Evolutionary conservation across 2,329 filamentous ascomycete genomes (phyloP).

Genomic region (Trichophyton verrucosum): DNA sequence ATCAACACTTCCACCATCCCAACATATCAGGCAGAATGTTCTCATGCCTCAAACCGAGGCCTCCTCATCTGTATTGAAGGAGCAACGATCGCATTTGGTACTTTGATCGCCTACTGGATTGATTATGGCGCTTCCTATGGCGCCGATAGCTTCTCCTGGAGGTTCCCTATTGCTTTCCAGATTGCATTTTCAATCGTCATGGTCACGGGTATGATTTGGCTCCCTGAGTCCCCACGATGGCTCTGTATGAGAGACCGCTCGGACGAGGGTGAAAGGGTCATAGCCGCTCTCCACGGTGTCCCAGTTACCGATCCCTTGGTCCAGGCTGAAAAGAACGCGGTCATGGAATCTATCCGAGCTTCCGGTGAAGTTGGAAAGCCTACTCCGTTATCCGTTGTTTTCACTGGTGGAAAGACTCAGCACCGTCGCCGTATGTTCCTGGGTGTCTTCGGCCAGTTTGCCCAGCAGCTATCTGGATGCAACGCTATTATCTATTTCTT

Average conservation of each 20-base stretch:
- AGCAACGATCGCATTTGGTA: conserved; percentile 34
- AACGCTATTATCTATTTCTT: conserved; percentile 31
- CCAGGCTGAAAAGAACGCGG: conserved; percentile 35
- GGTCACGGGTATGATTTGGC: conserved; percentile 23
- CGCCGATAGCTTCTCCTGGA: conserved; percentile 24
- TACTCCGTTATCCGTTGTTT: conserved; percentile 40
- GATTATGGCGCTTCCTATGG: conserved; percentile 27
- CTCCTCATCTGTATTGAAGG: conserved; percentile 45
- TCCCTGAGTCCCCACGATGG: conserved; percentile 27
- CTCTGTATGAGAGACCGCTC: conserved; percentile 22
- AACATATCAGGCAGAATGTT: conserved; percentile 38
- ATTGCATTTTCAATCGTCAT: conserved; percentile 35
- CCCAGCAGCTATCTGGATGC: conserved; percentile 35
- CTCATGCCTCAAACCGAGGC: conserved; percentile 41
- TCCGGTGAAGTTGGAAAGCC: conserved; percentile 42
- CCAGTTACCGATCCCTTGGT: conserved; percentile 27
- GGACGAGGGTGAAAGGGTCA: conserved; percentile 33
- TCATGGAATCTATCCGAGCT: conserved; percentile 21
- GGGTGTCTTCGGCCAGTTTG: conserved; percentile 29
- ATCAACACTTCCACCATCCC: conserved; percentile 40
- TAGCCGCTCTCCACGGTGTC: conserved; percentile 28
- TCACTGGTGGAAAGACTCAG: conserved; percentile 29
- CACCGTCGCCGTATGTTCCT: conserved; percentile 31
- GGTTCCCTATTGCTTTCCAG: conserved; percentile 40
- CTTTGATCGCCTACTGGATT: conserved; percentile 36